Evolutionary conservation across 257 asterid genomes (phyloP).

Genomic region (Salvia miltiorrhiza): DNA sequence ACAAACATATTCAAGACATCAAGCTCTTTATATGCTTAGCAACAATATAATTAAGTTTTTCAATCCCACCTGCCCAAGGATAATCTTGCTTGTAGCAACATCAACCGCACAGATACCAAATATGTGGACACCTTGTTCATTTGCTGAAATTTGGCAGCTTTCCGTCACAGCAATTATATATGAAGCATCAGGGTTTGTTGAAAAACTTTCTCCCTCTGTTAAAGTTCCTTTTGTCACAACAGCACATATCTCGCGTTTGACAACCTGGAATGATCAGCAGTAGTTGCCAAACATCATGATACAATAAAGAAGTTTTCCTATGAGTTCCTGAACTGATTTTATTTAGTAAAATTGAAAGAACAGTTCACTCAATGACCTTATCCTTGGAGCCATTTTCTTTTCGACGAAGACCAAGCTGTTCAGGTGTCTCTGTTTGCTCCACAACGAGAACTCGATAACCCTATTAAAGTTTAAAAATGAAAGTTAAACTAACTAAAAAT

Average conservation of each 20-base stretch:
- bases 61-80: slow-evolving; percentile 81
- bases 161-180: slow-evolving; percentile 83
- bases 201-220: slow-evolving; percentile 84
- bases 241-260: slow-evolving; percentile 90
- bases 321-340: slow-evolving; percentile 12
- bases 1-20: neutral
- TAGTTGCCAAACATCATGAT: slow-evolving; percentile 16
- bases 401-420: slow-evolving; percentile 91
- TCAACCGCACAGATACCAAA: slow-evolving; percentile 85
- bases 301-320: neutral
- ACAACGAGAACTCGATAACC: slow-evolving; percentile 95
- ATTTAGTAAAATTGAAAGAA: neutral
- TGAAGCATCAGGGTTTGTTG: slow-evolving; percentile 81
- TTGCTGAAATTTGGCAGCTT: slow-evolving; percentile 49
- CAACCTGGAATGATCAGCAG: slow-evolving; percentile 57
- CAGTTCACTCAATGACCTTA: slow-evolving; percentile 48
- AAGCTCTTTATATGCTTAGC: neutral
- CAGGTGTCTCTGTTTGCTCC: slow-evolving; percentile 99
- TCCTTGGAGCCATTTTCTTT: slow-evolving; percentile 83
- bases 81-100: slow-evolving; percentile 77
- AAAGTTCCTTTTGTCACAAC: slow-evolving; percentile 92
- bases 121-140: slow-evolving; percentile 41
- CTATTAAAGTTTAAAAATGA: slow-evolving; percentile 38
- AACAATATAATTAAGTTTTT: slow-evolving; percentile 8
- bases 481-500: neutral